Conservation (phyloP, 2,329 filamentous ascomycete species). For the Diplodia scrobiculata region DNA sequence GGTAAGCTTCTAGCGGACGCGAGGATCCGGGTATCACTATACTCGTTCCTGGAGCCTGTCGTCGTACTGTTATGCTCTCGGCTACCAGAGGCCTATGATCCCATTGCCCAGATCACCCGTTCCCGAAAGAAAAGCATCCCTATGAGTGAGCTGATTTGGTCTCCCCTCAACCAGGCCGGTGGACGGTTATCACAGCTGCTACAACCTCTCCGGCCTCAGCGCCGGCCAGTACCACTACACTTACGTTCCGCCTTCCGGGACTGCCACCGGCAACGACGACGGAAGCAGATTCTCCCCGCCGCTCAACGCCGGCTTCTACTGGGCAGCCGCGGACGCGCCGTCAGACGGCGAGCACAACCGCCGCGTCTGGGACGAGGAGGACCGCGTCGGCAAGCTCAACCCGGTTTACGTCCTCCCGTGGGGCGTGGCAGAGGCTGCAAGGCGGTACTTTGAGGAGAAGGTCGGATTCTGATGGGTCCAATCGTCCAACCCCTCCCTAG, state of each 20-base stretch:
- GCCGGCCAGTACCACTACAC: conserved; percentile 70
- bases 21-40: neutral
- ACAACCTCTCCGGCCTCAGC: conserved; percentile 78
- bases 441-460: conserved; percentile 65
- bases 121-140: conserved; percentile 24
- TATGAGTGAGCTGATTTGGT: conserved; percentile 23
- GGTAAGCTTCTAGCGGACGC: neutral
- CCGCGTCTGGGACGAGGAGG: conserved; percentile 66
- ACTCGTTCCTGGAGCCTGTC: neutral
- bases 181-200: conserved; percentile 91
- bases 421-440: conserved; percentile 64
- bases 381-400: conserved; percentile 71
- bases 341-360: conserved; percentile 50
- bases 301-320: conserved; percentile 49
- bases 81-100: neutral
- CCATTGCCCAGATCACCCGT: neutral
- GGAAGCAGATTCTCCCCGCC: conserved; percentile 25
- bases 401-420: conserved; percentile 85
- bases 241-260: conserved; percentile 43
- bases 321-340: conserved; percentile 51
- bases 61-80: neutral
- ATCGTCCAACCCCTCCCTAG: neutral
- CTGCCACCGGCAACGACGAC: conserved; percentile 35
- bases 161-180: conserved; percentile 59
- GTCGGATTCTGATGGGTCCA: conserved; percentile 53